Evolutionary conservation across 1,284 basidiomycete species (phyloP), one percentile per base, ranked within the genome.

Genomic region (Ustilago bromivora): DNA sequence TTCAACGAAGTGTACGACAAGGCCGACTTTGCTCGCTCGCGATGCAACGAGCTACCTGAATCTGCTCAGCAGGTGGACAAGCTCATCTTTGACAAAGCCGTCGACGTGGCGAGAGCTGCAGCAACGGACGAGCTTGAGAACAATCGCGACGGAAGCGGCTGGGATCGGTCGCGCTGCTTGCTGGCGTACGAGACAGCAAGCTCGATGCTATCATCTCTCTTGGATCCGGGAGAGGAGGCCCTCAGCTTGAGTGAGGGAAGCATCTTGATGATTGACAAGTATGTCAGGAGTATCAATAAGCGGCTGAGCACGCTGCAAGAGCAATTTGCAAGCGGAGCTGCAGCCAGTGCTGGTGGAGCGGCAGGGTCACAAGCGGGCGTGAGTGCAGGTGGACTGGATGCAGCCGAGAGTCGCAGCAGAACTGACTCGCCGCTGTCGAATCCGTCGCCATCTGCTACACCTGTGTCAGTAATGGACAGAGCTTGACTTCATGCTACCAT

Each of bases 181-280:
- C 92, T 93, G 82, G 89, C 96, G 41, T 99, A 99, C 87, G 96
- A 98, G 84, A 94, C 94, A 73, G 94, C 95, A 0, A 87, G 97
- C 19, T 96, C 94, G 92, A 93, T 96, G 84, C 88, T 99, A 32
- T 93, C 94, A 77, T 93, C 94, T 0, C 89, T 98, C 6, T 91
- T 96, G 82, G 96, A 99, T 84, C 93, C 96, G 71, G 89, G 93
- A 3, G 89, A 98, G 79, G 93, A 95, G 82, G 91, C 90, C 8
- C 55, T 82, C 66, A 78, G 78, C 15, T 63, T 84, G 23, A 79
- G 78, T 43, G 69, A 79, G 47, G 76, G 73, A 34, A 80, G 82
- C 32, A 72, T 82, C n/a, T 53, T 62, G 19, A 81, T 79, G 54
- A 80, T 85, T 51, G 82, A 84, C 56, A 83, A 80, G 66, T 85